Base-by-base conservation (phyloP, 306 rosid genomes). In the Pyrus pyrifolia region DNA sequence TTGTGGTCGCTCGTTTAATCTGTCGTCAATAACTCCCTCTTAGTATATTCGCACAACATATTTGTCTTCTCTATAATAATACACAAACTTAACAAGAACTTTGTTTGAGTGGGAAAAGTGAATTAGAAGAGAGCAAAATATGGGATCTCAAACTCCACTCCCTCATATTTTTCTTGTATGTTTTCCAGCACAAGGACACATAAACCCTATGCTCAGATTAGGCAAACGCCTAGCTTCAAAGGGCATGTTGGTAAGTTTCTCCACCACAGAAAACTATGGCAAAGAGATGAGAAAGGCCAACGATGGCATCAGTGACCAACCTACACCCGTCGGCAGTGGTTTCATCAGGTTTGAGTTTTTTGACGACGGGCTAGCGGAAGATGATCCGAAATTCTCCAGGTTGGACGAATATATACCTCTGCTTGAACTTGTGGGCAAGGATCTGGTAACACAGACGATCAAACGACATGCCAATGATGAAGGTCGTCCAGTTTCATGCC, bases 181-280 rank as follows among this genome's bases (percentile, higher is more conserved):
- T 22, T 90, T 74, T 61, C 92, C 91, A 0, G 87, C 52, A 18
- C 91, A 88, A 80, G 96, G 96, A 6, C 90, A 83, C 63, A 75
- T 90, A 23, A 88, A 90, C 79, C 96, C 96, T 30, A 78, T 86
- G 79, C 92, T 90, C 22, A 73, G 92, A 46, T 70, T 90, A 0
- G 92, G 83, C 4, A 88, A 88, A 31, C 78, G 60, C 30, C 58
- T 88, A 6, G 89, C 89, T 19, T 45, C 85, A 8, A 67, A 78
- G 67, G 92, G 92, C 17, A 51, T 88, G 18, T 85, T 83, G 21
- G 87, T 90, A n/a, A 87, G 89, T 0, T 80, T 85, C 65, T 81
- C 89, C 52, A 84, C 92, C 3, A 72, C 91, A 0, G 70, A 44
- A 31, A 5, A 29, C 63, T 42, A 72, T 35, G 86, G 78, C 35